Evolutionary conservation across 768 basidiomycete genomes (phyloP), one percentile per base, ranked within the genome.

Genomic region (Clathrus columnatus): DNA sequence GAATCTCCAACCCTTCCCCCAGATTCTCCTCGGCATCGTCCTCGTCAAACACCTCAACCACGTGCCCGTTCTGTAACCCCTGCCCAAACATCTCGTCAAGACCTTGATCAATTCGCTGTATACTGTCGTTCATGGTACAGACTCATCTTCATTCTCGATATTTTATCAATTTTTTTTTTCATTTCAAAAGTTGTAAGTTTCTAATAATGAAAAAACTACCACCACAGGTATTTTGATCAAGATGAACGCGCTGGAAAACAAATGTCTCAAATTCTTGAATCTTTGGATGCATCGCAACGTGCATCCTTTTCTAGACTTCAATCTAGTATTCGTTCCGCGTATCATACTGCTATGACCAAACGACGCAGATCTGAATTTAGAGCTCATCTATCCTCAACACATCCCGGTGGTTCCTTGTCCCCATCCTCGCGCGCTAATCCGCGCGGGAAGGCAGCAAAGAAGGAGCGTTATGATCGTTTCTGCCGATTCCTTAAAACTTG

Each of bases 301-400:
- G 89, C 91, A 7, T 85, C 88, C 0, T 95, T 86, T 67, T 85
- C 89, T 20, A 83, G 88, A 56, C 69, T 94, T 18, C 92, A 95
- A 67, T 85, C 91, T 1, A 87, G 87, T 18, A 84, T 93, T 24
- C 83, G 92, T 43, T 83, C 90, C 41, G 83, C 84, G 45, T 93
- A 85, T 64, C 92, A 95, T 68, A 81, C 83, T 49, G 87, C 82
- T 57, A 78, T 91, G 60, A 85, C 85, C 59, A 79, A 81, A 32
- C 77, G 90, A 30, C 76, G 85, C 50, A 80, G 84, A 56, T 85
- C 90, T 17, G 91, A 93, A 64, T 91, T 91, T 68, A 87, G 81
- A 66, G 92, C 91, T 27, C 85, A 91, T 62, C 71, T 95, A 26
- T 78, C 79, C 51, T 83, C 87, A 14, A 92, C 85, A 5, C 76